These are phyloP conservation scores for Martensiomyces pterosporus DNA, from an alignment of 192 early-diverging fungal genomes.

Conservation along the genomic window DNA sequence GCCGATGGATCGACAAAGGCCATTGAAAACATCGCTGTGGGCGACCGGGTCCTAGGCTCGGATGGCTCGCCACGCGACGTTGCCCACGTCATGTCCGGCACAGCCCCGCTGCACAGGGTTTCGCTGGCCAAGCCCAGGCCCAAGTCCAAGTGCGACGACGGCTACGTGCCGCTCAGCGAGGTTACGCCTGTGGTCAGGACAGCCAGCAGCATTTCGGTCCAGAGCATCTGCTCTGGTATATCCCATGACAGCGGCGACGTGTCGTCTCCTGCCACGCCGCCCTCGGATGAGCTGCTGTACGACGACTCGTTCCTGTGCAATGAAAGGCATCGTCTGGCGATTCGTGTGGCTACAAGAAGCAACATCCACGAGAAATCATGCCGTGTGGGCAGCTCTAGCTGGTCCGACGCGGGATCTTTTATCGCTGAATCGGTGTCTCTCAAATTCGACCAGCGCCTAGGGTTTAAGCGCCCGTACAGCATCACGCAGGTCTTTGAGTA, in stretches of 20 bases:
- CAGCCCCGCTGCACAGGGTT: slow-evolving; percentile 36
- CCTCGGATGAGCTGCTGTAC: slow-evolving; percentile 30
- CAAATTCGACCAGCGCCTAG: slow-evolving; percentile 18
- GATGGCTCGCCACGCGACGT: slow-evolving; percentile 40
- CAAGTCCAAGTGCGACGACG: neutral
- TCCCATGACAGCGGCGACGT: slow-evolving; percentile 4
- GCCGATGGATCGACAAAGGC: slow-evolving; percentile 36
- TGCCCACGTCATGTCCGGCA: slow-evolving; percentile 24
- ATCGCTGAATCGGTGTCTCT: slow-evolving; percentile 16
- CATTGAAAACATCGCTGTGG: slow-evolving; percentile 27
- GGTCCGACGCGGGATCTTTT: slow-evolving; percentile 32
- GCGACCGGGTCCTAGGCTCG: slow-evolving; percentile 38
- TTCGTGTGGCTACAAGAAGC: slow-evolving; percentile 12
- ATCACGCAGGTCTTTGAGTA: slow-evolving; percentile 30
- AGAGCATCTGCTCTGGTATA: slow-evolving; percentile 37
- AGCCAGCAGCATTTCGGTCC: slow-evolving; percentile 46
- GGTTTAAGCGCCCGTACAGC: slow-evolving; percentile 25
- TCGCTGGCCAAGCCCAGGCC: slow-evolving; percentile 12
- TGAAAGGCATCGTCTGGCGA: slow-evolving; percentile 36
- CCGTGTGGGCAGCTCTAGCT: slow-evolving; percentile 25
- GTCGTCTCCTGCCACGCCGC: slow-evolving; percentile 1
- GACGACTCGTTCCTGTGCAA: slow-evolving; percentile 43
- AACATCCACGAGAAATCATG: slow-evolving; percentile 13
- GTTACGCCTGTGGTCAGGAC: slow-evolving; percentile 29
- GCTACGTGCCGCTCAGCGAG: slow-evolving; percentile 18